Base-by-base conservation (phyloP, 2,329 filamentous ascomycete genomes). In the Curvularia sp. region DNA sequence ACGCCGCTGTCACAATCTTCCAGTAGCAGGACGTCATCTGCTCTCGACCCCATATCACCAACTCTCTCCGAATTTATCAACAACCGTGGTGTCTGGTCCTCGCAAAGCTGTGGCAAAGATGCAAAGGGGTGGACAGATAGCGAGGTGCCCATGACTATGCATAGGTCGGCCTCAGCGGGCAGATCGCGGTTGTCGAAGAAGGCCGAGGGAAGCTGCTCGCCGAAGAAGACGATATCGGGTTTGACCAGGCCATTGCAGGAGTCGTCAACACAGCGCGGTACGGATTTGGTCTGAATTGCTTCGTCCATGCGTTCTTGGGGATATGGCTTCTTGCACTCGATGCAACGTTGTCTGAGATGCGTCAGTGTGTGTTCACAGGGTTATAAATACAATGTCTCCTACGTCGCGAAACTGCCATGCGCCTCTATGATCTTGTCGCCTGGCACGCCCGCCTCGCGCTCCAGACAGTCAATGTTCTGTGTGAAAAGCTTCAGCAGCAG, bases 401-500 rank as follows among this genome's bases (percentile, higher is more conserved):
- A 73, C 67, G 62, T 66, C 22, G 94, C 94, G 75, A 98, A 99
- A 75, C 92, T 97, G 46, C 95, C 95, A 76, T 99, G 95, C 0
- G 95, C 95, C 78, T 98, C 94, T 31, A 99, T 84, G 49, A 99
- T 93, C 76, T 86, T 88, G 2, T 94, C 88, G 0, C 81, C 84
- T 0, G 93, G 91, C 0, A 99, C 88, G 26, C 95, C 95, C 12
- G 94, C 95, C 66, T 86, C 84, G 22, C 93, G 87, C 79, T 99
- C 95, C 12, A 99, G 84, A 70, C 93, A 97, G 79, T 99, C 95
- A 66, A 99, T 98, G 73, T 99, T 99, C 74, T 99, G 95, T 0
- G 95, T 97, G 77, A 98, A 99, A 53, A 95, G 86, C 82, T 93
- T 95, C 65, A 89, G 81, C 24, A 99, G 81, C 41, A 94, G 81